Conservation (phyloP, 1,139 yeast genomes). For the Pneumocystis oryctolagi region DNA sequence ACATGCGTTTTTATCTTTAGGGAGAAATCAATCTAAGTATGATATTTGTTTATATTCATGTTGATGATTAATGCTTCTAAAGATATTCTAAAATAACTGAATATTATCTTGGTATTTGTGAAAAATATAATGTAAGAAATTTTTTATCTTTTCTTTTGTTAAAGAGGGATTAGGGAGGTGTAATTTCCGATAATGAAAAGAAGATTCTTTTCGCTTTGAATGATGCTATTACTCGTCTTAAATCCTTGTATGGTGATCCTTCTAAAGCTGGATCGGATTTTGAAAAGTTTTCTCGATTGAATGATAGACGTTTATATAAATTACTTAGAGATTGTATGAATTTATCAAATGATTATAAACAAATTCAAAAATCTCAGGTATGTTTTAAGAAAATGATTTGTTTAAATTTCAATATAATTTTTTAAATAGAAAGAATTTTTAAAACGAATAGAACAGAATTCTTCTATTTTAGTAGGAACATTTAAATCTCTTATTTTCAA, state of each 20-base stretch:
- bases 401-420: constrained; percentile 4
- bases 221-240: constrained; percentile 34
- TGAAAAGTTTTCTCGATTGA: constrained; percentile 36
- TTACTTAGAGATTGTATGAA: constrained; percentile 42
- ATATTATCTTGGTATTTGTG: constrained; percentile 25
- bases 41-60: constrained; percentile 24
- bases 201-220: constrained; percentile 54
- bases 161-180: constrained; percentile 17
- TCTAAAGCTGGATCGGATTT: constrained; percentile 36
- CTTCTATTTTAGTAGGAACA: constrained; percentile 16
- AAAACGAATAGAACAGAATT: constrained; percentile 16
- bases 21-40: constrained; percentile 47
- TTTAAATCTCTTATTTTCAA: constrained; percentile 47
- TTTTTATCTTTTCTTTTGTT: neutral
- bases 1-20: constrained; percentile 51
- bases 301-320: constrained; percentile 43
- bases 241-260: constrained; percentile 21
- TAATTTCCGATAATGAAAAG: constrained; percentile 30
- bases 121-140: constrained; percentile 24
- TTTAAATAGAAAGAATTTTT: constrained; percentile 36
- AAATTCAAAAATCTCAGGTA: constrained; percentile 44
- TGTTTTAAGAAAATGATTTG: constrained; percentile 30
- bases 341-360: constrained; percentile 44
- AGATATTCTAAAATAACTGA: constrained; percentile 1
- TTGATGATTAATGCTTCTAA: constrained; percentile 25